These are phyloP conservation scores for Corinectria fuckeliana DNA, from an alignment of 2,329 filamentous ascomycete species.

Conservation along the genomic window DNA sequence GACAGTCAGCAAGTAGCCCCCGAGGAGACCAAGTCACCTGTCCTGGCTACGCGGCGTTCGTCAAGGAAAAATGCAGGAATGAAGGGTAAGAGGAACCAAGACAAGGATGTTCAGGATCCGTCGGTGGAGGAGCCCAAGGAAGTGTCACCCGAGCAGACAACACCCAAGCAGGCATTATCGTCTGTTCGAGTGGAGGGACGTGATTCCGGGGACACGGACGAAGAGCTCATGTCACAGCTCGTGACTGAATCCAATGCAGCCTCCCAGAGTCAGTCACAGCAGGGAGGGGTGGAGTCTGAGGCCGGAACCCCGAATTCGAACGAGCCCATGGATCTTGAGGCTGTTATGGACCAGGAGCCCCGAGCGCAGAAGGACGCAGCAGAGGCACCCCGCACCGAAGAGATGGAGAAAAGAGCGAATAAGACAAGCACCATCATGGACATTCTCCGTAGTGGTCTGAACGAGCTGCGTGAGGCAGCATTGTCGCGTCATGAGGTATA, in stretches of 20 bases:
- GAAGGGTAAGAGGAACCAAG: slow-evolving; percentile 21
- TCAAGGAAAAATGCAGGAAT: slow-evolving; percentile 32
- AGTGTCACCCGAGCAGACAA: neutral
- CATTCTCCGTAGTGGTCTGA: slow-evolving; percentile 51
- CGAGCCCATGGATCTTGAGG: slow-evolving; percentile 33
- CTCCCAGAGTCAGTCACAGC: slow-evolving; percentile 41
- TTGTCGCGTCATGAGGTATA: slow-evolving; percentile 71
- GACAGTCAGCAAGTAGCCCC: slow-evolving; percentile 25
- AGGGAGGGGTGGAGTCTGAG: slow-evolving; percentile 27
- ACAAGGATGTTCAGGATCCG: slow-evolving; percentile 17
- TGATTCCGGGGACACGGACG: slow-evolving; percentile 47
- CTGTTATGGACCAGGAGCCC: slow-evolving; percentile 6
- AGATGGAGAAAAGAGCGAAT: slow-evolving; percentile 11
- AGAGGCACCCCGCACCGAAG: slow-evolving; percentile 8
- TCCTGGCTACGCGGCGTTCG: slow-evolving; percentile 31
- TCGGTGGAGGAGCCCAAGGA: slow-evolving; percentile 16
- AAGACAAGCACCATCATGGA: slow-evolving; percentile 39
- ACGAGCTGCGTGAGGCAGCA: slow-evolving; percentile 63
- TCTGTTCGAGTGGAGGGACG: slow-evolving; percentile 11
- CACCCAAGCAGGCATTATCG: slow-evolving; percentile 1
- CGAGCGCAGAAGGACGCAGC: slow-evolving; percentile 1
- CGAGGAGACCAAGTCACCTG: slow-evolving; percentile 27
- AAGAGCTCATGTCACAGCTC: slow-evolving; percentile 51
- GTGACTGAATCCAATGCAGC: slow-evolving; percentile 50
- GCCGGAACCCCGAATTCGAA: slow-evolving; percentile 15